phyloP scores from a whole-genome alignment of 2,329 filamentous ascomycete species.

The Neonectria faginata region DNA sequence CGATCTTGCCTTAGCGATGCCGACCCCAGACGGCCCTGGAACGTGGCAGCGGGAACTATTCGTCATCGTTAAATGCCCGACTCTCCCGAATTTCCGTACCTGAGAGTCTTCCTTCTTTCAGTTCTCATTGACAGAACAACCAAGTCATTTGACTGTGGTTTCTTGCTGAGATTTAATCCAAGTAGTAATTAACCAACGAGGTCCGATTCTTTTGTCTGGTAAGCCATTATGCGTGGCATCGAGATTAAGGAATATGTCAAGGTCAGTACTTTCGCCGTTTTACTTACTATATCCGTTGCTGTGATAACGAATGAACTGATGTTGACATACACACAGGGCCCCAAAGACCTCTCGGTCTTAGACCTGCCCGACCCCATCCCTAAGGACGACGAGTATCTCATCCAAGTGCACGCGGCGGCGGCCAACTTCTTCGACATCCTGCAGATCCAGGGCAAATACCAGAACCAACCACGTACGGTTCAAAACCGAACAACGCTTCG shows the following conservation, averaged over 20 bases:
- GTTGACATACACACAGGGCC: slow-evolving; percentile 66
- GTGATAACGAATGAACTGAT: background rate
- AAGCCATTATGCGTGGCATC: slow-evolving; percentile 77
- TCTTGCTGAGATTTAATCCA: background rate
- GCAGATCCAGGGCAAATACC: slow-evolving; percentile 95
- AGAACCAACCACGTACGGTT: slow-evolving; percentile 78
- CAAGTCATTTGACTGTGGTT: background rate
- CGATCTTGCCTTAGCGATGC: slow-evolving; percentile 28
- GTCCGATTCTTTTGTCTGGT: background rate
- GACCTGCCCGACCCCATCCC: slow-evolving; percentile 81
- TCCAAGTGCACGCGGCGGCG: slow-evolving; percentile 86
- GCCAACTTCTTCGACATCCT: slow-evolving; percentile 98
- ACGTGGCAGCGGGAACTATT: background rate
- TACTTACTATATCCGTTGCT: background rate
- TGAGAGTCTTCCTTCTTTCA: background rate
- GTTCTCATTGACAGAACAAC: background rate
- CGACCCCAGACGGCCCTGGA: slow-evolving; percentile 8
- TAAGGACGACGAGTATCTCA: slow-evolving; percentile 80
- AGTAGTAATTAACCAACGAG: background rate
- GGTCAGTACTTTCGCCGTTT: slow-evolving; percentile 55
- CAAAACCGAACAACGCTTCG: background rate
- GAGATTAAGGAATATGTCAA: slow-evolving; percentile 80
- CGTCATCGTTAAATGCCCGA: slow-evolving; percentile 6
- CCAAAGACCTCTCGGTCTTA: slow-evolving; percentile 80
- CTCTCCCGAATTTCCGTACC: background rate